Evolutionary conservation across 192 early-diverging fungal genomes (phyloP), one percentile per base, ranked within the genome.

Genomic region (Entrophospora sp.): DNA sequence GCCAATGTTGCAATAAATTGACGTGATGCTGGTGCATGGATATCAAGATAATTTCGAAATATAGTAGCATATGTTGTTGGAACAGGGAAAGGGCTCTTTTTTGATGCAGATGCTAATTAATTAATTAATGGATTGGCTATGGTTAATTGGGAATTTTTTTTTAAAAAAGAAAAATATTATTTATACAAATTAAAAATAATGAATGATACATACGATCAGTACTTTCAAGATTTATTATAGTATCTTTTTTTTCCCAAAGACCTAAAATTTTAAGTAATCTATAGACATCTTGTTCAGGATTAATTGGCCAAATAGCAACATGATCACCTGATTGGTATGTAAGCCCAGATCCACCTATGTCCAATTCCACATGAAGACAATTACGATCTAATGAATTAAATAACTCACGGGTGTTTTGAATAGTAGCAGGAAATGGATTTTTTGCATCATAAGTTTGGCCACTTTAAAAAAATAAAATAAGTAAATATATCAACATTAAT

Each of bases 281-380:
- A 10, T 81, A 58, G 7, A 95, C 89, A 49, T 93, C 85, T 35
- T 77, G 79, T 24, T 88, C 87, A n/a, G 88, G 77, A 75, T 97
- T 99, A 20, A 82, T 79, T 0, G 94, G 88, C 81, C 87, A 97
- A 24, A 99, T 81, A 22, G 93, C 97, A 57, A 95, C 81, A 70
- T 99, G 97, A 71, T 99, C 97, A 58, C 97, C 97, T 12, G 91
- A 78, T 65, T 91, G 85, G 74, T 99, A 97, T 16, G 76, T 81
- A 73, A 97, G 74, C 20, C 89, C 87, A 12, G 86, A 89, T 36
- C 83, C 91, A 24, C 76, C 62, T 51, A 97, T 78, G 52, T 96
- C 93, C n/a, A 99, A 80, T 69, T 99, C 95, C 69, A 97, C 75
- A 66, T 99, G 97, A 57, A 95, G 71, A 74, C 94, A 91, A 63